These are phyloP conservation scores for Asterophora parasitica DNA, from an alignment of 768 basidiomycete genomes.

Conservation along the genomic window DNA sequence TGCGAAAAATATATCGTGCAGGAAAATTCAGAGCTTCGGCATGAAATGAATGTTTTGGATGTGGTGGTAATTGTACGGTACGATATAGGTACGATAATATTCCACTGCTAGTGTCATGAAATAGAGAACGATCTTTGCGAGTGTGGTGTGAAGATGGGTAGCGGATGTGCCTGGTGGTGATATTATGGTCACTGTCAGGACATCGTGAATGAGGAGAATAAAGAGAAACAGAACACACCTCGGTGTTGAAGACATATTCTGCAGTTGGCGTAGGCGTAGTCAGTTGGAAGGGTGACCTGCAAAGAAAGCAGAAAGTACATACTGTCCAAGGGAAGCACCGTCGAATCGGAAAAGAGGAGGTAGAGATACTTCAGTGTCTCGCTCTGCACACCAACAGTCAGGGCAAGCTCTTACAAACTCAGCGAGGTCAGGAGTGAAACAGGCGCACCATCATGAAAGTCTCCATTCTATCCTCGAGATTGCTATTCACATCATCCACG, in stretches of 20 bases:
- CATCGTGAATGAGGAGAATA: too few relatives aligned
- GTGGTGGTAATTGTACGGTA: too few relatives aligned
- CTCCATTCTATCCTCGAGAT: conserved; percentile 88
- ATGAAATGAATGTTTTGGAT: too few relatives aligned
- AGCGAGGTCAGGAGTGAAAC: background rate
- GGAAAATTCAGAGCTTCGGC: too few relatives aligned
- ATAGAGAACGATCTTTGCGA: conserved; percentile 13
- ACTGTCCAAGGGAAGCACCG: conserved; percentile 72
- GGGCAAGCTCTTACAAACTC: background rate
- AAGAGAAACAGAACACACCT: conserved; percentile 39
- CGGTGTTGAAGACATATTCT: conserved; percentile 93
- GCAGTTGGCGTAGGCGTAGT: background rate
- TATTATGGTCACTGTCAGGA: background rate
- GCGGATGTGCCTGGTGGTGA: conserved; percentile 28
- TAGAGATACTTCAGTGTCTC: conserved; percentile 93
- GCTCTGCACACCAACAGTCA: conserved; percentile 42
- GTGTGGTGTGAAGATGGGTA: conserved; percentile 28
- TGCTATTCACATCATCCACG: conserved; percentile 70
- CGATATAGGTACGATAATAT: too few relatives aligned
- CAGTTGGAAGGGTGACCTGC: background rate
- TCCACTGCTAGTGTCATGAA: background rate
- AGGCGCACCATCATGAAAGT: conserved; percentile 82
- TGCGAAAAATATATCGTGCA: too few relatives aligned
- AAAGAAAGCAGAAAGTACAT: conserved; percentile 24
- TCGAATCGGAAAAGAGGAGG: conserved; percentile 78